Conservation (phyloP, 1,139 yeast species). For the Debaryomycetaceae sp. region DNA sequence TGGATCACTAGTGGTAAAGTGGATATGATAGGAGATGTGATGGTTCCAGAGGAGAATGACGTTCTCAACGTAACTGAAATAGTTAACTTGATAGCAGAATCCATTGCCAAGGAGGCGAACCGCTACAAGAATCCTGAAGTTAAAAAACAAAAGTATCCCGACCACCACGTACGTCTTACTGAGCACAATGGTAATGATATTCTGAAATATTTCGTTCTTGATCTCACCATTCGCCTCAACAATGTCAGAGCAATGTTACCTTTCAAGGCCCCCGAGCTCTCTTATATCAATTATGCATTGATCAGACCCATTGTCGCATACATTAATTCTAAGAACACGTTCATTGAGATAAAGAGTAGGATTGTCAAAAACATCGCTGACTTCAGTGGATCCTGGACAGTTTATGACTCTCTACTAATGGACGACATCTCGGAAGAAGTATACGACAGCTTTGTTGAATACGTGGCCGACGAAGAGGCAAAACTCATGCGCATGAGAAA, state of each 20-base stretch:
- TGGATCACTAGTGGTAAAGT: slow-evolving; percentile 93
- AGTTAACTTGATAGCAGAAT: slow-evolving; percentile 35
- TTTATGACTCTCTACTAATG: slow-evolving; percentile 87
- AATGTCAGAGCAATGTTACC: slow-evolving; percentile 90
- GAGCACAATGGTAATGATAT: slow-evolving; percentile 30
- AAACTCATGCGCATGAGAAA: slow-evolving; percentile 69
- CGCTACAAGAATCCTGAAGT: slow-evolving; percentile 37
- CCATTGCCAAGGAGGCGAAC: slow-evolving; percentile 39
- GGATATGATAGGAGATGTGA: slow-evolving; percentile 87
- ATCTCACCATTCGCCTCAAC: slow-evolving; percentile 71
- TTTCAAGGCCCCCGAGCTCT: slow-evolving; percentile 74
- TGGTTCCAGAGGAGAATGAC: slow-evolving; percentile 65
- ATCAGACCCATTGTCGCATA: slow-evolving; percentile 94
- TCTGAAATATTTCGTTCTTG: slow-evolving; percentile 66
- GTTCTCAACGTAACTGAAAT: slow-evolving; percentile 40
- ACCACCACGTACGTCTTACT: slow-evolving; percentile 25
- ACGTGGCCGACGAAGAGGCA: slow-evolving; percentile 83
- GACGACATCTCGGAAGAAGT: slow-evolving; percentile 88
- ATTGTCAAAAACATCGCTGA: slow-evolving; percentile 77
- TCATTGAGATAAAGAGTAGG: slow-evolving; percentile 82
- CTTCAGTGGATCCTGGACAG: slow-evolving; percentile 95
- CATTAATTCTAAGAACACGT: slow-evolving; percentile 84
- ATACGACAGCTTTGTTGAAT: slow-evolving; percentile 84
- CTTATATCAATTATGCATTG: slow-evolving; percentile 86
- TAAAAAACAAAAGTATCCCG: slow-evolving; percentile 23